Conservation (phyloP, 345 rosid genomes). For the Pelargonium nanum region DNA sequence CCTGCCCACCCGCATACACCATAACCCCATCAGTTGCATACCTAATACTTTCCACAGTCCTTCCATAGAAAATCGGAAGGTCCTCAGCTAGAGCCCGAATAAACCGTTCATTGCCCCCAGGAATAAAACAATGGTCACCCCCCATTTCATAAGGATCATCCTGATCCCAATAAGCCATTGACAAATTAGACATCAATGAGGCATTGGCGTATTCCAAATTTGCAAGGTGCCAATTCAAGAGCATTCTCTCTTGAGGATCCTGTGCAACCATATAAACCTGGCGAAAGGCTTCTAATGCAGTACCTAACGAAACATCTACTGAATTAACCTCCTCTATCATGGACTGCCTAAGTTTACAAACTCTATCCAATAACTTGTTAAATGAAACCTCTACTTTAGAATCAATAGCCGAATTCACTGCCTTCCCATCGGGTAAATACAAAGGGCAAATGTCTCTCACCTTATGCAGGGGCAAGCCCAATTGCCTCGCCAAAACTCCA, state of each 20-base stretch:
- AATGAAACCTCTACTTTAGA: slow-evolving; percentile 73
- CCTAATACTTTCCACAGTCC: slow-evolving; percentile 62
- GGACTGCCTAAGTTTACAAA: slow-evolving; percentile 89
- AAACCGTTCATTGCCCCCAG: slow-evolving; percentile 84
- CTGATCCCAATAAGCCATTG: slow-evolving; percentile 97
- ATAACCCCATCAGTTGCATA: slow-evolving; percentile 70
- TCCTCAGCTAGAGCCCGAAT: slow-evolving; percentile 78
- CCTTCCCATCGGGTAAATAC: slow-evolving; percentile 75
- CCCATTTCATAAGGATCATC: slow-evolving; percentile 99
- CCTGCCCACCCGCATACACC: slow-evolving; percentile 66
- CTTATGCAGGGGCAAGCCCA: slow-evolving; percentile 86
- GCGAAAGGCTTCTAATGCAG: slow-evolving; percentile 77
- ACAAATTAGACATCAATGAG: slow-evolving; percentile 69
- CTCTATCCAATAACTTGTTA: slow-evolving; percentile 81
- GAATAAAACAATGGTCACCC: slow-evolving; percentile 94
- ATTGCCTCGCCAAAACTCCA: slow-evolving; percentile 85
- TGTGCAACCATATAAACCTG: slow-evolving; percentile 70
- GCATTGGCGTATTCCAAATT: slow-evolving; percentile 95
- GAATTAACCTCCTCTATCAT: slow-evolving; percentile 91
- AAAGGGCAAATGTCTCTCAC: slow-evolving; percentile 89
- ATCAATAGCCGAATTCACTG: slow-evolving; percentile 63
- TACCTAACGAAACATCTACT: slow-evolving; percentile 74
- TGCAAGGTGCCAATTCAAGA: slow-evolving; percentile 89
- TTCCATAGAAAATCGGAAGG: slow-evolving; percentile 70
- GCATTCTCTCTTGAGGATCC: slow-evolving; percentile 70